These are phyloP conservation scores for Dipteronia sinensis DNA, from an alignment of 345 rosid species.

Conservation along the genomic window DNA sequence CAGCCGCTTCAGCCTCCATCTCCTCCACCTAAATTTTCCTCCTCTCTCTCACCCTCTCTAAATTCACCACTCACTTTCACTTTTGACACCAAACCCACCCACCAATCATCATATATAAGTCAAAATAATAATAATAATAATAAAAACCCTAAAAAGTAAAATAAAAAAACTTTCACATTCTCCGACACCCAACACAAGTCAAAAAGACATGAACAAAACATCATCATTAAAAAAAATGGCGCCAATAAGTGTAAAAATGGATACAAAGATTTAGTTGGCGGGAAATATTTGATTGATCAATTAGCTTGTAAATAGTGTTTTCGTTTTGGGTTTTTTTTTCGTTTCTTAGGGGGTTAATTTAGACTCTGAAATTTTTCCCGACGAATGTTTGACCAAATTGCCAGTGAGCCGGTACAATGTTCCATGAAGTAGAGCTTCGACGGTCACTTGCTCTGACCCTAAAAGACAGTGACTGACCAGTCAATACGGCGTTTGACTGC, in stretches of 20 bases:
- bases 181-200: constrained; percentile 14
- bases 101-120: neutral
- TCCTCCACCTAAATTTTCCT: neutral
- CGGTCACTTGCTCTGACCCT: constrained; percentile 51
- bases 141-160: no score
- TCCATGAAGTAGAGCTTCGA: constrained; percentile 50
- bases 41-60: neutral
- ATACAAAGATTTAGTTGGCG: constrained; percentile 7
- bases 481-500: constrained; percentile 55
- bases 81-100: constrained; percentile 2
- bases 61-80: neutral
- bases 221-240: neutral
- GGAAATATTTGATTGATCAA: constrained; percentile 6
- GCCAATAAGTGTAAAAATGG: constrained; percentile 13
- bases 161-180: neutral
- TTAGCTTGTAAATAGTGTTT: neutral
- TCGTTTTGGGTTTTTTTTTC: neutral
- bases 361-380: constrained; percentile 58
- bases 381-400: constrained; percentile 61
- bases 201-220: neutral
- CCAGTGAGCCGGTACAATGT: constrained; percentile 51
- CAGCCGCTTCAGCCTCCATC: constrained; percentile 33
- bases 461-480: constrained; percentile 55
- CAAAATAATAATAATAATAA: neutral
- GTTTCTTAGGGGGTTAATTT: neutral